Evolutionary conservation across 371 early-diverging fungal species (phyloP).

Genomic region (Apophysomyces sp.): DNA sequence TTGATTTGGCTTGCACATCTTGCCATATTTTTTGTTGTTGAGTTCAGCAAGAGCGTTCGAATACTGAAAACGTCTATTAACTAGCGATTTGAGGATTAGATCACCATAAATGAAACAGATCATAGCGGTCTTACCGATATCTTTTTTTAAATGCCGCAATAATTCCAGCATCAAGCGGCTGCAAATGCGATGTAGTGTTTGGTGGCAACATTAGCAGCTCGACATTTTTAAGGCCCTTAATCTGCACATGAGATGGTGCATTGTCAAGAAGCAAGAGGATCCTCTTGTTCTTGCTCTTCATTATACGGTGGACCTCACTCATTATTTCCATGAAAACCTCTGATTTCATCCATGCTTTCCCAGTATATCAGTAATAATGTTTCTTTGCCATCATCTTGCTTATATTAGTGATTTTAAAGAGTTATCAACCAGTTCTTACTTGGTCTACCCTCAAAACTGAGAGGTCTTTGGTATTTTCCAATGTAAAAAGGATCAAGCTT

Average conservation of each 20-base stretch:
- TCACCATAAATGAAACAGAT: too few relatives aligned
- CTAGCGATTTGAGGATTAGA: too few relatives aligned
- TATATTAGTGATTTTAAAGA: too few relatives aligned
- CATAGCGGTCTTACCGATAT: too few relatives aligned
- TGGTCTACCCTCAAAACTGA: neutral
- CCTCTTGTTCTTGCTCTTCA: slow-evolving; percentile 1
- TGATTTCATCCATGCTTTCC: slow-evolving; percentile 10
- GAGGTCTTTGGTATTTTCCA: neutral
- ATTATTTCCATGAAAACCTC: neutral
- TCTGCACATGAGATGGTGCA: neutral
- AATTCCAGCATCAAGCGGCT: slow-evolving; percentile 16
- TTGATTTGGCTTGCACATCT: too few relatives aligned
- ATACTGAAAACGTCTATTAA: too few relatives aligned
- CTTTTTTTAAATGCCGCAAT: too few relatives aligned
- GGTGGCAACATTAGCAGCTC: slow-evolving; percentile 3
- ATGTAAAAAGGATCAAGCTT: slow-evolving; percentile 1
- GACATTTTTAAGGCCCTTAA: neutral
- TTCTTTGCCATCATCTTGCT: too few relatives aligned
- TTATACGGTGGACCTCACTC: neutral
- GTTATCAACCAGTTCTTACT: too few relatives aligned
- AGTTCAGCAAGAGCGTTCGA: too few relatives aligned
- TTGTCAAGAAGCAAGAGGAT: slow-evolving; percentile 10
- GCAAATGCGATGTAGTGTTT: slow-evolving; percentile 16
- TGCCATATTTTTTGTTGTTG: too few relatives aligned
- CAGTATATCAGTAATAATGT: neutral